Percentiles rank a stretch among this genome's conserved stretches.
phyloP scores from a whole-genome alignment of 805 yeast genomes.

The Novakomyces olei region DNA sequence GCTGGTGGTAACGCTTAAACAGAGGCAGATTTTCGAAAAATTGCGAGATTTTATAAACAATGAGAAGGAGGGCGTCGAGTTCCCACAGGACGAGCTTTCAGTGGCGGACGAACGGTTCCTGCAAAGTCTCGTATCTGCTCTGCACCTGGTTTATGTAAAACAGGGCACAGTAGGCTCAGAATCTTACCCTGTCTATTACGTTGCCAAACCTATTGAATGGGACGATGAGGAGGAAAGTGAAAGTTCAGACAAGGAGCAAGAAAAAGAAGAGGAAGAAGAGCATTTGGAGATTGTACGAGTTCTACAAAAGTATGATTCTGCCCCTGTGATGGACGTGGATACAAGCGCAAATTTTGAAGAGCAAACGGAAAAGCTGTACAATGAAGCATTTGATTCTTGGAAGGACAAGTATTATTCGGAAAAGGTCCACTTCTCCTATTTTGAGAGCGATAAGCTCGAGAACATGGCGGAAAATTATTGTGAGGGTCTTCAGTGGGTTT shows the following conservation, averaged over 20 bases:
- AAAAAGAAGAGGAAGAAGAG: constrained; percentile 39
- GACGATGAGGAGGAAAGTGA: neutral
- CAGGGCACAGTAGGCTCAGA: too few relatives aligned
- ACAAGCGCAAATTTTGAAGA: constrained; percentile 17
- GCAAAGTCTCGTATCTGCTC: neutral
- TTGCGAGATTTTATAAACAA: too few relatives aligned
- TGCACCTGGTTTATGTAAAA: constrained; percentile 2
- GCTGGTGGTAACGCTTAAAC: constrained; percentile 28
- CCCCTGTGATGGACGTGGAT: constrained; percentile 5
- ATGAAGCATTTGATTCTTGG: constrained; percentile 57
- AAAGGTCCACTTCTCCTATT: constrained; percentile 46
- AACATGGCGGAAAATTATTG: constrained; percentile 58
- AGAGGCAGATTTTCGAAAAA: constrained; percentile 39
- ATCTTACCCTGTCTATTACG: too few relatives aligned
- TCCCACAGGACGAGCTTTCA: constrained; percentile 1
- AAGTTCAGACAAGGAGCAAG: too few relatives aligned
- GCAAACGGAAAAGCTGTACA: constrained; percentile 39
- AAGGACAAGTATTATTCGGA: constrained; percentile 63
- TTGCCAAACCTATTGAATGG: neutral
- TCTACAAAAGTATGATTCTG: constrained; percentile 21
- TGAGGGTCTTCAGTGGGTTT: constrained; percentile 94
- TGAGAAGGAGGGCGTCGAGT: constrained; percentile 3
- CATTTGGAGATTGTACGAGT: constrained; percentile 36
- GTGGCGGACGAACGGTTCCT: neutral
- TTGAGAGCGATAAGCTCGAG: constrained; percentile 36